Base-by-base conservation (phyloP, 2,329 filamentous ascomycete species). In the Herpotrichia juniperi region DNA sequence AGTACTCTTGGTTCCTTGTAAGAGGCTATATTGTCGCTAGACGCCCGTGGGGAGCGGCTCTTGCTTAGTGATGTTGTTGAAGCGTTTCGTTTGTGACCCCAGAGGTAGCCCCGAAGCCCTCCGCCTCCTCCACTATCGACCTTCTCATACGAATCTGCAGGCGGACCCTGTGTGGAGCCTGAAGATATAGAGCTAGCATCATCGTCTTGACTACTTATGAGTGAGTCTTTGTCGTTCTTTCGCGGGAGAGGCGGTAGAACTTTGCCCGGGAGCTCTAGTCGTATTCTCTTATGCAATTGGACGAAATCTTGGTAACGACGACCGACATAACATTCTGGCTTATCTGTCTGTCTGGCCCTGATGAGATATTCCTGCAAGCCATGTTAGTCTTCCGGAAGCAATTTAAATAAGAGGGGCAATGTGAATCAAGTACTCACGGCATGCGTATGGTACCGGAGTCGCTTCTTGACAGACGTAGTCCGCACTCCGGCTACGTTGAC, bases 401-500 rank as follows among this genome's bases (percentile, higher is more conserved):
- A n/a, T n/a, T n/a, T n/a, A n/a, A n/a, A n/a, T n/a, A 26, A 17
- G 10, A 35, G 14, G 12, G n/a, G 26, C 22, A 32, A 17, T 28
- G 12, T 8, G 11, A n/a, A 35, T 10, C n/a, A 34, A 25, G 14
- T 21, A 78, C 87, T 75, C 77, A 91, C 90, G 47, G 94, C 91
- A 79, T 97, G 93, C 64, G 92, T 90, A 72, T 97, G 94, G 66
- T 94, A 87, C 52, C 93, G 83, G 24, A 97, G 86, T 53, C 91
- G 96, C 67, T 92, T 86, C 80, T 93, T 96, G 46, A 92, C 81
- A 7, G 86, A 87, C 2, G 85, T 89, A 22, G 91, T 87, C 56
- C 93, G 85, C 44, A 97, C 94, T 34, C 88, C 92, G 10, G 93
- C 91, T 44, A 99, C 88, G 71, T 99, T 99, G 61, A 97, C 87